A percentile compares a stretch with the other conserved stretches of the same genome.
These are phyloP conservation scores for Mrakia hoshinonis DNA, from an alignment of 768 basidiomycete genomes.

Conservation along the genomic window DNA sequence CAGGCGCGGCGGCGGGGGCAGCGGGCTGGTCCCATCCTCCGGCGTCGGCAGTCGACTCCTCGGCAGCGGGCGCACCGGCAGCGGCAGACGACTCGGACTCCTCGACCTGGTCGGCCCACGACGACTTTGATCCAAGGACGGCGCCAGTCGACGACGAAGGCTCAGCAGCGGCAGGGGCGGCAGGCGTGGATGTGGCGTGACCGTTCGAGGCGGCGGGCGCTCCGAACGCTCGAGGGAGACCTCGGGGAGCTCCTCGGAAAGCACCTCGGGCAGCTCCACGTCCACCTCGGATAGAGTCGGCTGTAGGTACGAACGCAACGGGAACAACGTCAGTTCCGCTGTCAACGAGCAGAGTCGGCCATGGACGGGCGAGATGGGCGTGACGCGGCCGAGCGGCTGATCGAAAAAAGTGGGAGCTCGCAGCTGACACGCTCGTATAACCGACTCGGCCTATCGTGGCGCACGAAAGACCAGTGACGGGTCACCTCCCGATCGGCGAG, in stretches of 20 bases:
- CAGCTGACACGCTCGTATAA: background rate
- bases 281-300: conserved; percentile 35
- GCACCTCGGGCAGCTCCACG: conserved; percentile 38
- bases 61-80: conserved; percentile 1
- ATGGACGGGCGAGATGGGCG: background rate
- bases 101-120: conserved; percentile 8
- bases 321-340: background rate
- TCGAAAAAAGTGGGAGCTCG: conserved; percentile 3
- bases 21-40: conserved; percentile 28
- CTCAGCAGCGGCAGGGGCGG: conserved; percentile 5
- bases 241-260: conserved; percentile 38
- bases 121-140: background rate
- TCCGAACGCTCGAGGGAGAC: conserved; percentile 34
- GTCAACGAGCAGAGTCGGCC: background rate
- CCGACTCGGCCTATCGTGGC: background rate
- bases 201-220: conserved; percentile 15
- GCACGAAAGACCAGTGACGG: too few species aligned
- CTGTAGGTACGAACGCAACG: background rate
- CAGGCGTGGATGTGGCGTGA: conserved; percentile 10
- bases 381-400: background rate
- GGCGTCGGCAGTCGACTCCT: background rate
- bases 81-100: conserved; percentile 4
- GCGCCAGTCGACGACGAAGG: background rate
- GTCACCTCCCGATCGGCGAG: background rate
- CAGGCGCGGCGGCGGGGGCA: conserved; percentile 22